A percentile compares a stretch with the other conserved stretches of the same genome.
Evolutionary conservation across 2,329 filamentous ascomycete genomes (phyloP).

Genomic region (Capronia epimyces): DNA sequence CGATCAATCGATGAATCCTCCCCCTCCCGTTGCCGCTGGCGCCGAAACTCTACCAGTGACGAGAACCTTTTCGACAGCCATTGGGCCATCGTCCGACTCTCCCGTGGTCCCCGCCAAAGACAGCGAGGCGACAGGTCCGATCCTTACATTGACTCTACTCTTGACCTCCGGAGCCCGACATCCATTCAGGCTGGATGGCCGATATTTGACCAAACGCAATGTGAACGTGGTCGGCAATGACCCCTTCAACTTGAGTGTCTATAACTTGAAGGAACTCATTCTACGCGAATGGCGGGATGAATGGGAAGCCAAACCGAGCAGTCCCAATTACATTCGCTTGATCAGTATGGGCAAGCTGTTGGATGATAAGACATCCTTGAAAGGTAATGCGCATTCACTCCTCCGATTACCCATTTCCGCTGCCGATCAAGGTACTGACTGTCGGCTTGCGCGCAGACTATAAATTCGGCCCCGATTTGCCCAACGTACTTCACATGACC

Average conservation of each 20-base stretch:
- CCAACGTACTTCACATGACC: slow-evolving; percentile 93
- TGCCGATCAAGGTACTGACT: background rate
- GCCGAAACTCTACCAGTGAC: slow-evolving; percentile 11
- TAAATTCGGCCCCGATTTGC: slow-evolving; percentile 65
- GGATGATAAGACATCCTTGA: slow-evolving; percentile 79
- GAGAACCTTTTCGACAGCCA: slow-evolving; percentile 26
- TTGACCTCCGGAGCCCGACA: slow-evolving; percentile 77
- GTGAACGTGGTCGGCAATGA: slow-evolving; percentile 72
- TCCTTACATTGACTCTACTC: slow-evolving; percentile 64
- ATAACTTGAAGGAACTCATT: slow-evolving; percentile 90
- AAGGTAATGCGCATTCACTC: slow-evolving; percentile 50
- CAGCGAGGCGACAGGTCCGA: slow-evolving; percentile 39
- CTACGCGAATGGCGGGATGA: slow-evolving; percentile 85
- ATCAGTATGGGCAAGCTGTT: slow-evolving; percentile 89
- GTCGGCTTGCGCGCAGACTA: slow-evolving; percentile 55
- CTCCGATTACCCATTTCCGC: background rate
- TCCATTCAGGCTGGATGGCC: slow-evolving; percentile 83
- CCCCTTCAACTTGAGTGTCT: slow-evolving; percentile 84
- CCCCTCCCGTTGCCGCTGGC: slow-evolving; percentile 10
- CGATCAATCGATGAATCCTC: slow-evolving; percentile 22
- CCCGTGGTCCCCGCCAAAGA: slow-evolving; percentile 33
- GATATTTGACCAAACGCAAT: slow-evolving; percentile 74
- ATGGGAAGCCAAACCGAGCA: slow-evolving; percentile 81
- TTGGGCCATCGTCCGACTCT: slow-evolving; percentile 28
- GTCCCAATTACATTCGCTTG: slow-evolving; percentile 80